Percentiles rank a stretch among this genome's conserved stretches.
Conservation (phyloP, 2,329 filamentous ascomycete species). For the Cladosporium sp. region DNA sequence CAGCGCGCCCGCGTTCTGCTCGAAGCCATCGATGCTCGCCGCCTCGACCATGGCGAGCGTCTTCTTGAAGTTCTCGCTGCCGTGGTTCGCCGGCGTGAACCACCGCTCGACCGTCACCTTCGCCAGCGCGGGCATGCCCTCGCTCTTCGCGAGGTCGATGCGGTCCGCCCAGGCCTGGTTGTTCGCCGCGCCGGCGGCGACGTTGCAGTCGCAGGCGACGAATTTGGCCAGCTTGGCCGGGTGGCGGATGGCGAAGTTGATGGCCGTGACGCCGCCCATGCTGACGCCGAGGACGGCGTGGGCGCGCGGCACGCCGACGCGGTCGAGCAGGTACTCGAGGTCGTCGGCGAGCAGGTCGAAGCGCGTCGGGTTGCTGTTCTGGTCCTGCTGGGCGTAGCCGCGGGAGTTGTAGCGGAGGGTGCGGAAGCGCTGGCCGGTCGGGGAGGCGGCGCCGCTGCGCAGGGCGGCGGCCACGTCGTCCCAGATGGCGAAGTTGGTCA, state of each 20-base stretch:
- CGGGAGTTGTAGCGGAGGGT: conserved; percentile 73
- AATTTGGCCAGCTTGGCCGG: conserved; percentile 55
- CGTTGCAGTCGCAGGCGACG: conserved; percentile 74
- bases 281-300: conserved; percentile 69
- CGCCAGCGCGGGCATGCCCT: conserved; percentile 50
- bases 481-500: conserved; percentile 77
- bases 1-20: conserved; percentile 60
- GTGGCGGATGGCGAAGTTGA: conserved; percentile 65
- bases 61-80: conserved; percentile 47
- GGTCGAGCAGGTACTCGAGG: conserved; percentile 58
- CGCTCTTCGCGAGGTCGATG: conserved; percentile 51
- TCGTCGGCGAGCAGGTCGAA: conserved; percentile 64
- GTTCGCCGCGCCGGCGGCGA: conserved; percentile 64
- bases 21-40: conserved; percentile 67
- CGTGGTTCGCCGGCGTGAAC: conserved; percentile 61
- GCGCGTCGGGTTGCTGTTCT: conserved; percentile 40
- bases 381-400: conserved; percentile 50
- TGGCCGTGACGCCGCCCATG: conserved; percentile 71
- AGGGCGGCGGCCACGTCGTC: conserved; percentile 64
- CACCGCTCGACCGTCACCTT: conserved; percentile 66
- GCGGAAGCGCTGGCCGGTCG: conserved; percentile 55
- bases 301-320: conserved; percentile 61
- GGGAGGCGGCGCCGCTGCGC: conserved; percentile 32
- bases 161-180: conserved; percentile 74
- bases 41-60: conserved; percentile 63